phyloP scores from a whole-genome alignment of 1,284 basidiomycete genomes.

The Dichomitus squalens region DNA sequence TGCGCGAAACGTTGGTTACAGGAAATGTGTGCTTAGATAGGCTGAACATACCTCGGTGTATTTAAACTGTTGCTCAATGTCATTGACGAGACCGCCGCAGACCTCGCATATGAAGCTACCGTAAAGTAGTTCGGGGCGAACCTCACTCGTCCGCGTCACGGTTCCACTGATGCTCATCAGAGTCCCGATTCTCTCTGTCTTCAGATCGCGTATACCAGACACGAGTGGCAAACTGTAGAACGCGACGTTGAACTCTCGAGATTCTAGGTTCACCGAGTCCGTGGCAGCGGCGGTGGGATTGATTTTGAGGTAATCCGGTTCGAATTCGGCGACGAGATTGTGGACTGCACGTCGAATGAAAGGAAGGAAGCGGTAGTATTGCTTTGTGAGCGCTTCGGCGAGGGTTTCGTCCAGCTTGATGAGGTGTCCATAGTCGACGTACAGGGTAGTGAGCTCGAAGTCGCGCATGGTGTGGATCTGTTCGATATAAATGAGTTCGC shows the following conservation, averaged over 20 bases:
- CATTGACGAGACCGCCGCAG: conserved; percentile 86
- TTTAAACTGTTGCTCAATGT: conserved; percentile 99
- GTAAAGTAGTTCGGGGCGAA: conserved; percentile 91
- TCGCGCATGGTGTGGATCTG: conserved; percentile 94
- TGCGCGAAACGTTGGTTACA: conserved; percentile 34
- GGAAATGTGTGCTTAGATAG: neutral
- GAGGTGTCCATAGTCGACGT: conserved; percentile 93
- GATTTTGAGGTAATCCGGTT: conserved; percentile 92
- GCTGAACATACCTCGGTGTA: conserved; percentile 85
- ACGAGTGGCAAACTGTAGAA: conserved; percentile 97
- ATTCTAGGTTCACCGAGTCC: conserved; percentile 84
- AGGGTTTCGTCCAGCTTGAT: conserved; percentile 90
- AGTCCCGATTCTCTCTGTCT: conserved; percentile 92
- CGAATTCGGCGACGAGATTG: conserved; percentile 86
- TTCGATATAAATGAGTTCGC: conserved; percentile 81
- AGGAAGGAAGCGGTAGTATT: conserved; percentile 97
- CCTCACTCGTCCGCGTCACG: conserved; percentile 97
- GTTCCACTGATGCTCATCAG: conserved; percentile 95
- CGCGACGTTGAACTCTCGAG: conserved; percentile 93
- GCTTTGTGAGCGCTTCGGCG: conserved; percentile 88
- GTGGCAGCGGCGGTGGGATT: conserved; percentile 80
- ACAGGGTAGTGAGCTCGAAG: conserved; percentile 92
- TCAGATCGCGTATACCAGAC: conserved; percentile 92
- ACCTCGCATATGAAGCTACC: conserved; percentile 94
- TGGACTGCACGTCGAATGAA: conserved; percentile 91